These are phyloP conservation scores for Aspergillus leporis DNA, from an alignment of 495 filamentous ascomycete genomes.

Conservation along the genomic window DNA sequence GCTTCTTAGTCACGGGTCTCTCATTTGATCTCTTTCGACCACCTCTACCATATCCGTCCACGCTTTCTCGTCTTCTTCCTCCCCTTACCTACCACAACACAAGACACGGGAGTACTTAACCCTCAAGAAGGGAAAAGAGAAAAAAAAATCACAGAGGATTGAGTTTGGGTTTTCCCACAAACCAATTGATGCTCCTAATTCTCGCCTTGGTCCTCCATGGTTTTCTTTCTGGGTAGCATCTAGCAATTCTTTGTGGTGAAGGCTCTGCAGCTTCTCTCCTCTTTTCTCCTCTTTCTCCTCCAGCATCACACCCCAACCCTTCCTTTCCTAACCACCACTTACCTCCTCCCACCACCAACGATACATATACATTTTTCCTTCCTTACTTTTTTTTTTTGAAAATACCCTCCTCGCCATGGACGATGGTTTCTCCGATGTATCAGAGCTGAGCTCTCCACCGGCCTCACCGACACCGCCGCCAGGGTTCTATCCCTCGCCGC, in stretches of 20 bases:
- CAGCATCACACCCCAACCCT: slow-evolving; percentile 9
- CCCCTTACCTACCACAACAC: not conserved
- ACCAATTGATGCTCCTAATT: slow-evolving; percentile 20
- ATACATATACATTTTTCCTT: slow-evolving; percentile 12
- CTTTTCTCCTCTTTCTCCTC: not conserved
- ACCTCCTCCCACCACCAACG: slow-evolving; percentile 13
- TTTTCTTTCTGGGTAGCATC: slow-evolving; percentile 10
- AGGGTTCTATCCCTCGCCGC: slow-evolving; percentile 54
- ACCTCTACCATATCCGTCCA: not conserved
- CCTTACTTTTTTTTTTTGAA: slow-evolving; percentile 9
- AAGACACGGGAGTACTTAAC: not conserved
- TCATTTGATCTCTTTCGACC: slow-evolving; percentile 17
- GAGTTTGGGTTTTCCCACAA: not conserved
- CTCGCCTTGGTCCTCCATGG: slow-evolving; percentile 14
- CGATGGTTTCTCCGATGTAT: slow-evolving; percentile 47
- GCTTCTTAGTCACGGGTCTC: slow-evolving; percentile 8
- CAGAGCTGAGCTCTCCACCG: slow-evolving; percentile 57
- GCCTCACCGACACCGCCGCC: slow-evolving; percentile 61
- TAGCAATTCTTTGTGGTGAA: slow-evolving; percentile 13
- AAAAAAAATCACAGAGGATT: not conserved
- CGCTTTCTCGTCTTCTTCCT: not conserved
- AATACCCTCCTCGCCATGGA: slow-evolving; percentile 38
- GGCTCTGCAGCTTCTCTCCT: slow-evolving; percentile 6
- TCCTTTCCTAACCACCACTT: slow-evolving; percentile 12
- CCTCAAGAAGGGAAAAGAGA: not conserved